phyloP scores from a whole-genome alignment of 1,139 yeast genomes.

The Nadsonia commutata region DNA sequence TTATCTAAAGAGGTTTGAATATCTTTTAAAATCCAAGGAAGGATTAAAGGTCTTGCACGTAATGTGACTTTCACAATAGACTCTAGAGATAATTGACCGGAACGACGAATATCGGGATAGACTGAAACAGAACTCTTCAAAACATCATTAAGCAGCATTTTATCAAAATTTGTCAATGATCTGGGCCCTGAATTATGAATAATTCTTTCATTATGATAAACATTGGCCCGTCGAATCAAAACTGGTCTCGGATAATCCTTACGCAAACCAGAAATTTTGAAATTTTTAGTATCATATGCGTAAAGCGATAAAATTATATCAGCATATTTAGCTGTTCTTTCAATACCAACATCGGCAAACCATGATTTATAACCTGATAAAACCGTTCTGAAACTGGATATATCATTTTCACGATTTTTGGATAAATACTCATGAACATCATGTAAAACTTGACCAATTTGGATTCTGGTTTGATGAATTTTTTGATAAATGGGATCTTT shows the following conservation, averaged over 20 bases:
- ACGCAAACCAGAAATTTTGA: constrained; percentile 34
- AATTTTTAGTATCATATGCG: constrained; percentile 32
- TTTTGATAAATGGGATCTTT: constrained; percentile 34
- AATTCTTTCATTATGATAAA: constrained; percentile 65
- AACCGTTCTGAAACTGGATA: constrained; percentile 51
- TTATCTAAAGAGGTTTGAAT: constrained; percentile 38
- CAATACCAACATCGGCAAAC: constrained; percentile 75
- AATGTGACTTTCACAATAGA: constrained; percentile 61
- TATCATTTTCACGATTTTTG: constrained; percentile 45
- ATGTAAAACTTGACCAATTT: constrained; percentile 58
- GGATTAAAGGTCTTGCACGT: constrained; percentile 36
- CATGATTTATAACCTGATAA: constrained; percentile 60
- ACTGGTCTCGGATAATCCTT: constrained; percentile 73
- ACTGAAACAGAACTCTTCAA: constrained; percentile 53
- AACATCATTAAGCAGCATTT: constrained; percentile 50
- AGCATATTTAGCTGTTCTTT: constrained; percentile 46
- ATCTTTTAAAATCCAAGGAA: constrained; percentile 31
- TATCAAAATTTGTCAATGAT: constrained; percentile 55
- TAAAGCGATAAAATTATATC: constrained; percentile 32
- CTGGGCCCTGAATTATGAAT: constrained; percentile 65
- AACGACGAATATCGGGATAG: constrained; percentile 52
- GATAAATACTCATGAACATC: constrained; percentile 37
- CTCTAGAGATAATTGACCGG: constrained; percentile 57
- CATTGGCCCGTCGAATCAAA: constrained; percentile 60
- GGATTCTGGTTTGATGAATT: constrained; percentile 40